phyloP scores from a whole-genome alignment of 2,329 filamentous ascomycete species.

The Trichoderma sp. region DNA sequence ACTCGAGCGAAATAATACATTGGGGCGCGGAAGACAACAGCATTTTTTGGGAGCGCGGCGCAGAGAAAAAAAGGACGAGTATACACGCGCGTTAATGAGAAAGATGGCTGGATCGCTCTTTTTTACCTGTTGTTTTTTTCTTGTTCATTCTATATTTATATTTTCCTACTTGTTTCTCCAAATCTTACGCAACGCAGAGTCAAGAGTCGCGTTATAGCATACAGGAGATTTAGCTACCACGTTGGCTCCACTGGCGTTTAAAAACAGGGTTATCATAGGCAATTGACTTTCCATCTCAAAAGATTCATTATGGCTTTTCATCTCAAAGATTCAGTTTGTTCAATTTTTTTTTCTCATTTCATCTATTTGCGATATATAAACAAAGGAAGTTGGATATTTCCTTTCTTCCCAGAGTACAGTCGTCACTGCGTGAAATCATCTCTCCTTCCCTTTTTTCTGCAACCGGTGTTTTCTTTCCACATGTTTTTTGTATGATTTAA shows the following conservation, averaged over 20 bases:
- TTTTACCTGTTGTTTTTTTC: neutral
- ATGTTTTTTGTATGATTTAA: neutral
- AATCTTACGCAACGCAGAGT: neutral
- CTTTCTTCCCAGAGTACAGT: conserved; percentile 28
- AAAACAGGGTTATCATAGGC: neutral
- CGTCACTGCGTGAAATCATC: conserved; percentile 28
- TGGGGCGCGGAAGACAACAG: neutral
- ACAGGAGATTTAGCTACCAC: neutral
- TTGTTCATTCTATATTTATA: neutral
- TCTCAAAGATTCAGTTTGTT: neutral
- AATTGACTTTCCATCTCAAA: neutral
- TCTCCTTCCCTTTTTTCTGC: conserved; percentile 22
- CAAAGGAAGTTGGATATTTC: conserved; percentile 24
- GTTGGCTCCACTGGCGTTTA: conserved; percentile 6
- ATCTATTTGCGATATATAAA: conserved; percentile 4
- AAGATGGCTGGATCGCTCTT: neutral
- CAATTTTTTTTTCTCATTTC: neutral
- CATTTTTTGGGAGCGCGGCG: conserved; percentile 8
- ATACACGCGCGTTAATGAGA: conserved; percentile 4
- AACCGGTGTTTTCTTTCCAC: conserved; percentile 3
- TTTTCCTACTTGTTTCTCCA: neutral
- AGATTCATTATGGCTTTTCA: too few species aligned
- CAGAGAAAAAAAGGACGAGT: neutral
- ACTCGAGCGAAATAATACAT: neutral
- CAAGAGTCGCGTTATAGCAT: neutral